phyloP scores from a whole-genome alignment of 106 monocot species.

The Amphibolis antarctica region DNA sequence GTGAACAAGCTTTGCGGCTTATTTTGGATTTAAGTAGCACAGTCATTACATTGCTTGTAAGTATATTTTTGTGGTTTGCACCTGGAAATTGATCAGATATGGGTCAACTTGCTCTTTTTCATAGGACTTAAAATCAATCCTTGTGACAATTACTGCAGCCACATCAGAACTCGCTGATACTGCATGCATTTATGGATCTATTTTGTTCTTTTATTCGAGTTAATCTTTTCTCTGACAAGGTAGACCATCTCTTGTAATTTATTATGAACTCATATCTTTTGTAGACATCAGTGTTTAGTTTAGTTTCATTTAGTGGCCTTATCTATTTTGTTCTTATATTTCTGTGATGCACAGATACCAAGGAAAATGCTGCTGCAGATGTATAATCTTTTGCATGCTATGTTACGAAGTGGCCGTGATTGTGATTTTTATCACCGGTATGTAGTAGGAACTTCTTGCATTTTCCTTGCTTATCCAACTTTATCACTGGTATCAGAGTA shows the following conservation, averaged over 20 bases:
- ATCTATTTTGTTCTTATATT: not conserved
- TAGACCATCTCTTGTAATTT: slow-evolving; percentile 4
- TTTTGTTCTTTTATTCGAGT: slow-evolving; percentile 95
- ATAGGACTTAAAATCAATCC: not conserved
- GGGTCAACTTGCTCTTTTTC: not conserved
- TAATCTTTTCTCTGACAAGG: slow-evolving; percentile 92
- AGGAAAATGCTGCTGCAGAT: slow-evolving; percentile 96
- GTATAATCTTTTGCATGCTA: slow-evolving; percentile 73
- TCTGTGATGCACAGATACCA: slow-evolving; percentile 63
- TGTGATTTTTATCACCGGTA: slow-evolving; percentile 97
- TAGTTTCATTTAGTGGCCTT: not conserved
- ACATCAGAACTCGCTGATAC: slow-evolving; percentile 94
- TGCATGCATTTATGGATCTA: slow-evolving; percentile 99
- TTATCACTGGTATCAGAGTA: too few relatives aligned
- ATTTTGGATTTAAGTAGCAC: slow-evolving; percentile 97
- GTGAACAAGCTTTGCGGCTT: slow-evolving; percentile 85
- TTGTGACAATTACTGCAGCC: slow-evolving; percentile 47
- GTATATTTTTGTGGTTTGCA: not conserved
- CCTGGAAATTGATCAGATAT: not conserved
- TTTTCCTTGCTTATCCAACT: too few relatives aligned
- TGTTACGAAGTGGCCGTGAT: slow-evolving; percentile 81
- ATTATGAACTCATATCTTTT: not conserved
- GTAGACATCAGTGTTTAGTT: slow-evolving; percentile 2
- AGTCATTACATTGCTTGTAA: slow-evolving; percentile 92
- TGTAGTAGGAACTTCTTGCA: not conserved